These are phyloP conservation scores for Penicillium paneum DNA, from an alignment of 2,329 filamentous ascomycete species.

Conservation along the genomic window DNA sequence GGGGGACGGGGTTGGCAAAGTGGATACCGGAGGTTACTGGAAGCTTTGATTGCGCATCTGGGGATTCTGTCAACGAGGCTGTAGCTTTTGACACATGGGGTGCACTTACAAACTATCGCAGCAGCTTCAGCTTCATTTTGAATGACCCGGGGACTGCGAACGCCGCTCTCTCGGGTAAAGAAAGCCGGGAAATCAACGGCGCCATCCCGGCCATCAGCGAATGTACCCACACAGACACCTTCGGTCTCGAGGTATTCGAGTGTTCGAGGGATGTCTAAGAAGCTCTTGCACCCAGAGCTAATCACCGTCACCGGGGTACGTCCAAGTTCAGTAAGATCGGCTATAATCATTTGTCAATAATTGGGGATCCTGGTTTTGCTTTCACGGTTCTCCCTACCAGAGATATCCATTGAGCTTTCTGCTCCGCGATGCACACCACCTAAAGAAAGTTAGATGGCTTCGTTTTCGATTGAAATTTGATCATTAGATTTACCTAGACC, in stretches of 20 bases:
- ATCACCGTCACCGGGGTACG: slow-evolving; percentile 85
- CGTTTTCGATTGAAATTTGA: too few relatives aligned
- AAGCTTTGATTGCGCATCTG: slow-evolving; percentile 69
- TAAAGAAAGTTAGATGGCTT: slow-evolving; percentile 21
- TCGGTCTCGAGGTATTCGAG: slow-evolving; percentile 74
- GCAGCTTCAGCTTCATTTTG: slow-evolving; percentile 77
- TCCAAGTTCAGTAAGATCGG: slow-evolving; percentile 90
- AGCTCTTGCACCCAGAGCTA: slow-evolving; percentile 90
- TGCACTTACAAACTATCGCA: slow-evolving; percentile 67
- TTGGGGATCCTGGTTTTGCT: neutral
- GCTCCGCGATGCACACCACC: slow-evolving; percentile 88
- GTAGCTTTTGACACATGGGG: neutral
- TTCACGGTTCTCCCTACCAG: slow-evolving; percentile 41
- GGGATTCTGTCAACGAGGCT: slow-evolving; percentile 3
- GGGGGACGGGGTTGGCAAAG: slow-evolving; percentile 85
- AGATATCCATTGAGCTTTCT: slow-evolving; percentile 85
- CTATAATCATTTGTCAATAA: slow-evolving; percentile 38
- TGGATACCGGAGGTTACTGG: slow-evolving; percentile 74
- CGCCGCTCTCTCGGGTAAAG: slow-evolving; percentile 82
- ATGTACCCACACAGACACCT: slow-evolving; percentile 78
- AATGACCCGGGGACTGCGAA: slow-evolving; percentile 73
- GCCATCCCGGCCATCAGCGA: slow-evolving; percentile 73
- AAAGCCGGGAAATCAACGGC: slow-evolving; percentile 86
- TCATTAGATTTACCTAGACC: slow-evolving; percentile 59
- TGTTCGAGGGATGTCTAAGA: slow-evolving; percentile 86